phyloP scores from a whole-genome alignment of 2,329 filamentous ascomycete species.

The Sporothrix luriei region DNA sequence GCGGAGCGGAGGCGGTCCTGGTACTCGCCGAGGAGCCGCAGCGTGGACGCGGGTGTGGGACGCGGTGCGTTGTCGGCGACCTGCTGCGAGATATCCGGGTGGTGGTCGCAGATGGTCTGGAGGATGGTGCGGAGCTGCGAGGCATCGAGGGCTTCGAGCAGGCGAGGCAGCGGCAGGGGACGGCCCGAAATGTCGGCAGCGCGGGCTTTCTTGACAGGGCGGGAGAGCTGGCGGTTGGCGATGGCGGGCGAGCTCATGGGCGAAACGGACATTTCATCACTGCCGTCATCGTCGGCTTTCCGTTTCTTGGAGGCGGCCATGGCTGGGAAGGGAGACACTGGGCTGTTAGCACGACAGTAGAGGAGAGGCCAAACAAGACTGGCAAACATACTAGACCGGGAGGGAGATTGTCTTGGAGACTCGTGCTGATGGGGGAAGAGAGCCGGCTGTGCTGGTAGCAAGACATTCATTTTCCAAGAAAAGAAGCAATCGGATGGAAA shows the following conservation, averaged over 20 bases:
- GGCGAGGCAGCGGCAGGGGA: constrained; percentile 62
- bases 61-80: constrained; percentile 81
- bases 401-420: constrained; percentile 56
- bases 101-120: constrained; percentile 87
- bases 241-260: constrained; percentile 80
- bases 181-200: constrained; percentile 66
- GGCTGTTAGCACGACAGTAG: constrained; percentile 26
- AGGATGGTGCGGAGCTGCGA: constrained; percentile 81
- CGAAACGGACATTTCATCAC: constrained; percentile 89
- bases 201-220: constrained; percentile 65
- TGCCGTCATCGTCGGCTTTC: constrained; percentile 76
- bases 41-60: constrained; percentile 78
- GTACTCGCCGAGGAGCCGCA: constrained; percentile 81
- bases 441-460: constrained; percentile 62
- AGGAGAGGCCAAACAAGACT: constrained; percentile 31
- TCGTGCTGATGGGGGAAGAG: constrained; percentile 63
- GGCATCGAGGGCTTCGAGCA: constrained; percentile 92
- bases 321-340: constrained; percentile 56
- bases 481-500: not conserved
- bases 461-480: constrained; percentile 58
- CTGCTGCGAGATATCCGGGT: constrained; percentile 82
- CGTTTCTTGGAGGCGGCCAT: constrained; percentile 69
- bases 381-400: constrained; percentile 57
- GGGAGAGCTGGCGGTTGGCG: constrained; percentile 66
- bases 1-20: constrained; percentile 74